A percentile compares a stretch with the other conserved stretches of the same genome.
phyloP scores from a whole-genome alignment of 768 basidiomycete genomes.

The Agrocybe pediades region DNA sequence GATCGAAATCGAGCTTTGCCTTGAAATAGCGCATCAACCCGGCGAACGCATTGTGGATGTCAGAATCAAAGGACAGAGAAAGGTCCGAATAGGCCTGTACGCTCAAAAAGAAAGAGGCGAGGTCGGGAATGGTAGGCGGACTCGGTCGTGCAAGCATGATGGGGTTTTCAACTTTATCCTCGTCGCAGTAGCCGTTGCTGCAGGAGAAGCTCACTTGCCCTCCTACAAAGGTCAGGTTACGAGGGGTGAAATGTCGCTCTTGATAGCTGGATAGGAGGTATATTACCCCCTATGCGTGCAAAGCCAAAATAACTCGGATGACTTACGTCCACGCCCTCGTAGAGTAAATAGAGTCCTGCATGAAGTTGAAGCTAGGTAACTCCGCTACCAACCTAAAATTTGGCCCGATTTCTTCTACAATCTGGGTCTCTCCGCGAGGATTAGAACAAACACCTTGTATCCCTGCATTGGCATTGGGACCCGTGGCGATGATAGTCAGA shows the following conservation, averaged over 20 bases:
- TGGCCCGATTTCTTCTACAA: conserved; percentile 7
- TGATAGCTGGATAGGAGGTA: not conserved
- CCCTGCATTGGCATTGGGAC: conserved; percentile 10
- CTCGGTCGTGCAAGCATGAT: too few relatives aligned
- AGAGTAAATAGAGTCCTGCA: not conserved
- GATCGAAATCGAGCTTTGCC: not conserved
- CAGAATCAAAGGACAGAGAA: not conserved
- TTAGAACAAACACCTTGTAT: conserved; percentile 6
- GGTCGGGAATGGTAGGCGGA: too few relatives aligned
- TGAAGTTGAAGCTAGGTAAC: not conserved
- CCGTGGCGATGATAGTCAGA: conserved; percentile 7
- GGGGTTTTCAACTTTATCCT: too few relatives aligned
- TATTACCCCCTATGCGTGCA: not conserved
- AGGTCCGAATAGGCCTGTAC: not conserved
- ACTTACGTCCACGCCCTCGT: conserved; percentile 13
- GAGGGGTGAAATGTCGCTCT: conserved; percentile 2
- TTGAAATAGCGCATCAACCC: not conserved
- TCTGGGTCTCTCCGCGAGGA: conserved; percentile 1
- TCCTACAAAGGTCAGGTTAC: conserved; percentile 6
- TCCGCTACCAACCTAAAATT: conserved; percentile 2
- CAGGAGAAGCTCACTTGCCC: conserved; percentile 4
- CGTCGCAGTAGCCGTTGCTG: too few relatives aligned
- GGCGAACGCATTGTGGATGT: conserved; percentile 6
- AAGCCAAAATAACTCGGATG: not conserved
- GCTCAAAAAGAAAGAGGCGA: too few relatives aligned